phyloP scores from a whole-genome alignment of 176 grass and related monocot species.

The Carex parvula region DNA sequence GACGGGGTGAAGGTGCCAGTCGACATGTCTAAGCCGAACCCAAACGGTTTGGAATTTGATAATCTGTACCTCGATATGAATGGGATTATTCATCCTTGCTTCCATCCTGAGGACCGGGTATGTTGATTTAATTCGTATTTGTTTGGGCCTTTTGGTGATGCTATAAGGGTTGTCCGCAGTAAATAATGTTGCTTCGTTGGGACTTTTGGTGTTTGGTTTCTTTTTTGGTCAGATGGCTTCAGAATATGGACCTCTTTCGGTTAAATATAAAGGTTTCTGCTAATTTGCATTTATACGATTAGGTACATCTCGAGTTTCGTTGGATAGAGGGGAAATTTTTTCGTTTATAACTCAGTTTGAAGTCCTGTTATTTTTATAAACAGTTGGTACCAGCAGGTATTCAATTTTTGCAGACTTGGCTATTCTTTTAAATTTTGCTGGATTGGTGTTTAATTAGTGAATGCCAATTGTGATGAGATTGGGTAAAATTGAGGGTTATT shows the following conservation, averaged over 20 bases:
- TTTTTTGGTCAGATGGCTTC: not conserved
- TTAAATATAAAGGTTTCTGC: not conserved
- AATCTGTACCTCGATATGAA: constrained; percentile 96
- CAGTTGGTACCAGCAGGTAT: not conserved
- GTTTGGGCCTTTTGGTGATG: not conserved
- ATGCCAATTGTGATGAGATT: not conserved
- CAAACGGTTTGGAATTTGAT: constrained; percentile 71
- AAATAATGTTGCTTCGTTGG: not conserved
- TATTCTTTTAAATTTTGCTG: not conserved
- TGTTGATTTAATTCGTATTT: constrained; percentile 10
- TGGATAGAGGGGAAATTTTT: not conserved
- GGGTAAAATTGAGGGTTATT: not conserved
- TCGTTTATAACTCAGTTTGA: not conserved
- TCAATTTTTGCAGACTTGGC: not conserved
- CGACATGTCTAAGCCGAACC: constrained; percentile 85
- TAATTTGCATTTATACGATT: not conserved
- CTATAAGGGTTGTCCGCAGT: not conserved
- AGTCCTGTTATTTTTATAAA: not conserved
- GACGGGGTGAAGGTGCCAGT: constrained; percentile 75
- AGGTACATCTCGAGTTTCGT: not conserved
- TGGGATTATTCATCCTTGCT: constrained; percentile 82
- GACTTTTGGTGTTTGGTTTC: not conserved
- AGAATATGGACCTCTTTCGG: not conserved
- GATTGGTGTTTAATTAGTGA: constrained; percentile 3
- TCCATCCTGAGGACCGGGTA: constrained; percentile 73